A percentile compares a stretch with the other conserved stretches of the same genome.
These are phyloP conservation scores for Nicotiana obtusifolia DNA, from an alignment of 257 asterid genomes.

Conservation along the genomic window DNA sequence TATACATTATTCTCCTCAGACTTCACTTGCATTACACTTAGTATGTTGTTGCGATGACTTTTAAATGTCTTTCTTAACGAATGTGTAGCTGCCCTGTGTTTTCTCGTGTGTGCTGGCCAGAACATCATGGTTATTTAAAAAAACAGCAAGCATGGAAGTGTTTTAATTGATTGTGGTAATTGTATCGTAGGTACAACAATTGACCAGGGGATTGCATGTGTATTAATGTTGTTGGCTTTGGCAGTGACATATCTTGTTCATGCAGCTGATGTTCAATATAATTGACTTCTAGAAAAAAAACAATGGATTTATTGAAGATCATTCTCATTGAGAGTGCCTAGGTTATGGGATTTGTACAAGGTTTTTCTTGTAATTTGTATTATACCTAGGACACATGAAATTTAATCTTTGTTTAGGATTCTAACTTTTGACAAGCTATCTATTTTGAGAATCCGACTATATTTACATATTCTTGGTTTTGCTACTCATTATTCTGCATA, in stretches of 20 bases:
- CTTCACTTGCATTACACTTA: too few relatives aligned
- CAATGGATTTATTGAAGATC: not conserved
- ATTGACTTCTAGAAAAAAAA: not conserved
- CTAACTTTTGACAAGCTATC: not conserved
- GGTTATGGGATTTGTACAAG: not conserved
- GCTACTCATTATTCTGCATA: not conserved
- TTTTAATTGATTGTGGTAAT: not conserved
- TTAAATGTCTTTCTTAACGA: too few relatives aligned
- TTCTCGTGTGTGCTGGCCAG: too few relatives aligned
- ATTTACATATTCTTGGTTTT: not conserved
- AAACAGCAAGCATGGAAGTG: not conserved
- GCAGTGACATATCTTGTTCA: slow-evolving; percentile 55
- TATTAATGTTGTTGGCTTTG: slow-evolving; percentile 54
- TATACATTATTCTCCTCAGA: too few relatives aligned
- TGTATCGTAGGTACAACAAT: slow-evolving; percentile 38
- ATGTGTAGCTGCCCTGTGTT: too few relatives aligned
- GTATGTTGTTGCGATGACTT: too few relatives aligned
- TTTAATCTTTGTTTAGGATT: not conserved
- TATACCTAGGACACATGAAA: not conserved
- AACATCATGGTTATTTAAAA: too few relatives aligned
- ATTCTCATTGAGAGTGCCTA: not conserved
- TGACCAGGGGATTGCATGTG: slow-evolving; percentile 54
- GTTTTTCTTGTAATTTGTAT: not conserved
- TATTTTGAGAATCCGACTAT: not conserved
- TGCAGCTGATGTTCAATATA: slow-evolving; percentile 41